Evolutionary conservation across 2,329 filamentous ascomycete genomes (phyloP), one percentile per base, ranked within the genome.

Genomic region (Aspergillus tubingensis): DNA sequence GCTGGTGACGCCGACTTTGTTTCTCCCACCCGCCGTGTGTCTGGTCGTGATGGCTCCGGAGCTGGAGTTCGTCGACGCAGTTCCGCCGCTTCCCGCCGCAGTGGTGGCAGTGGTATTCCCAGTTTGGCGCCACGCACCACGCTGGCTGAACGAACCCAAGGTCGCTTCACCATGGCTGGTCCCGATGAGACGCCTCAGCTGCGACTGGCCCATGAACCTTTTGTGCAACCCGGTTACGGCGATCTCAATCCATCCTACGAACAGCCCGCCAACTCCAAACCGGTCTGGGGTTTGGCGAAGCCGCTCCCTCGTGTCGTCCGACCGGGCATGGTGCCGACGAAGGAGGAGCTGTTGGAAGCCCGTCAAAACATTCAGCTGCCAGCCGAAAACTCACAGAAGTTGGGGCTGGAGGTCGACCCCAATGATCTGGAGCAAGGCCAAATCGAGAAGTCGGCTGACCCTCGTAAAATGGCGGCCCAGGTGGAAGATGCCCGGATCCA

Each of bases 161-260:
- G 72, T 2, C 67, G 65, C 11, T 75, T 74, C 59, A 74, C 73
- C 1, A 60, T 74, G 21, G 73, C 67, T 6, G 73, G 73, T 0
- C 71, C 73, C 2, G 72, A 75, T 1, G 72, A 73, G 19, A 72
- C 68, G 1, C 58, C 71, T 1, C 72, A 74, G 50, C 27, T 74
- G 43, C 65, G 67, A 1, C 56, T 65, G 47, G 67, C 74, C 2
- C 78, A 81, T 38, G 76, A 80, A 58, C 76, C 79, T 1, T 81
- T 80, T 41, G 78, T 85, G n/a, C 80, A 83, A 39, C 81, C 82
- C n/a, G 81, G 81, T 3, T 85, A 85, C 62, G 74, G 76, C 10
- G 76, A 82, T 10, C 73, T 85, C 3, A 85, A 86, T 54, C 83
- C 83, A 2, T 78, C 81, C 30, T 85, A 85, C 60, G 82, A 83